Evolutionary conservation across 2,329 filamentous ascomycete genomes (phyloP), one percentile per base, ranked within the genome.

Genomic region (Fusarium coffeatum): DNA sequence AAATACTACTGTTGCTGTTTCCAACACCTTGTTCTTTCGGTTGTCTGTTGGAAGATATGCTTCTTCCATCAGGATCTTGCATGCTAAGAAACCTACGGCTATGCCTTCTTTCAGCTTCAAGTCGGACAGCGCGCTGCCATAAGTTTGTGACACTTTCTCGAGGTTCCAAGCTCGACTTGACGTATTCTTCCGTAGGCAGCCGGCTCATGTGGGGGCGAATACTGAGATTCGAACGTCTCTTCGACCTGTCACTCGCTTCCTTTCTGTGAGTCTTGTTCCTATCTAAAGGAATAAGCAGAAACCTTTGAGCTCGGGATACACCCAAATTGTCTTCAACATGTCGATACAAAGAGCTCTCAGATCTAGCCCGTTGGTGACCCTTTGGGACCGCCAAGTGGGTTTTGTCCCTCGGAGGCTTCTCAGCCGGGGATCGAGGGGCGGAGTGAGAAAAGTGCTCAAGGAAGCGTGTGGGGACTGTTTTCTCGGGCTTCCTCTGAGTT

Each of bases 381-480:
- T n/a, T 20, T 53, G 79, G 77, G 8, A 82, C 69, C 6, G 75
- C 73, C 3, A 80, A 66, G 51, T 81, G 78, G 0, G 85, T 64
- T 37, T 76, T 81, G 8, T 77, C 72, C 37, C 82, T 71, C 30
- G 84, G 66, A 15, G 80, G 81, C 12, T 63, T 70, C 48, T 72
- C 62, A 25, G 25, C 16, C 7, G 54, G 23, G 11, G 28, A 51
- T 15, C 54, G 76, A 9, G 60, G 60, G 10, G 42, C 22, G 9
- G 41, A 25, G 8, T 46, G 37, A 7, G 56, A 47, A 51, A 84
- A 80, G 8, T 83, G 77, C 61, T 85, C 83, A 12, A 71, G 77
- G 68, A 85, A 85, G 22, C 77, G 81, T 66, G 81, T 84, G 47
- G 66, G 67, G 2, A 80, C 60, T 13, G 74, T 76, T n/a, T 65